Conservation (phyloP, 352 stramenopile genomes). For the Globisporangium viniferum region DNA sequence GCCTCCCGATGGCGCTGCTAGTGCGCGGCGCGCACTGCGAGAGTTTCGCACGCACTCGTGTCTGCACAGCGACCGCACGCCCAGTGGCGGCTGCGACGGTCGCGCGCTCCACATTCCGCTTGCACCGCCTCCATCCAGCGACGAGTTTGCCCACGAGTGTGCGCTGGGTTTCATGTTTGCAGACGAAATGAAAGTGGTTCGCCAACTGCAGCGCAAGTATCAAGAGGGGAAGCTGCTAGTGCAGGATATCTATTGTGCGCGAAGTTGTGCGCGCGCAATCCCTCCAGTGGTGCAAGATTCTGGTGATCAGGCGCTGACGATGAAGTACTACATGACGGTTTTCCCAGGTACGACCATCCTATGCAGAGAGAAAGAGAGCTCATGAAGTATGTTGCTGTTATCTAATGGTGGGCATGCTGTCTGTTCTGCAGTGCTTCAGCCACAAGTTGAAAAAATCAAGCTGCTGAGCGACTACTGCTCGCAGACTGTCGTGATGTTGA, state of each 20-base stretch:
- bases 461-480: constrained; percentile 51
- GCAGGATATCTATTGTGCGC: constrained; percentile 49
- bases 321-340: constrained; percentile 44
- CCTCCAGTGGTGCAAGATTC: constrained; percentile 27
- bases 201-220: constrained; percentile 40
- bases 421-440: constrained; percentile 45
- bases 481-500: constrained; percentile 56
- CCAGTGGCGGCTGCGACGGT: constrained; percentile 10
- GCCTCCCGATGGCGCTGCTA: background rate
- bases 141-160: constrained; percentile 52
- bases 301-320: constrained; percentile 18
- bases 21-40: constrained; percentile 15
- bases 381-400: no score
- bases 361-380: no score
- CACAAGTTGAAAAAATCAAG: constrained; percentile 57
- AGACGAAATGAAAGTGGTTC: constrained; percentile 62
- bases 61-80: background rate
- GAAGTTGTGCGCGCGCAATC: constrained; percentile 56
- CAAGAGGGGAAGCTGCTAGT: constrained; percentile 35
- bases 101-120: constrained; percentile 27
- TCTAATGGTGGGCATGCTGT: background rate
- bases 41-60: constrained; percentile 31
- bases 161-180: constrained; percentile 45
- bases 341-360: constrained; percentile 32
- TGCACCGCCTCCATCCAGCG: constrained; percentile 19